Evolutionary conservation across 805 yeast species (phyloP).

Genomic region (Wickerhamomyces pijperi): DNA sequence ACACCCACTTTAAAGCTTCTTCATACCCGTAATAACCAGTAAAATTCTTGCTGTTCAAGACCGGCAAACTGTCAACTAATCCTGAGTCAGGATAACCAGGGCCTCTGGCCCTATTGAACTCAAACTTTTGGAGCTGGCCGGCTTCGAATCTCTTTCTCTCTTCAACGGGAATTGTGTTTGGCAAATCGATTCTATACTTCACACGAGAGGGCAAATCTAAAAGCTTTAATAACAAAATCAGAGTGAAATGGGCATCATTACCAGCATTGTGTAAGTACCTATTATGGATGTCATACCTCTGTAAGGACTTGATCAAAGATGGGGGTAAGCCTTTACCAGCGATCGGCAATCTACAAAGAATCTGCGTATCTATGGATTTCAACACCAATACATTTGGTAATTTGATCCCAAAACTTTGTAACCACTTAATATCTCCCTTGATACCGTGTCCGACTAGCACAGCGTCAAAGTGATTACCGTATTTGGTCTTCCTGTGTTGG

Average conservation of each 20-base stretch:
- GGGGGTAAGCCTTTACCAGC: constrained; percentile 19
- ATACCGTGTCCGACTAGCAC: constrained; percentile 53
- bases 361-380: constrained; percentile 49
- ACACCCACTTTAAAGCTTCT: too few relatives aligned
- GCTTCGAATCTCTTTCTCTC: too few relatives aligned
- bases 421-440: constrained; percentile 42
- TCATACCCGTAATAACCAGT: too few relatives aligned
- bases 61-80: too few relatives aligned
- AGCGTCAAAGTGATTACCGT: constrained; percentile 14
- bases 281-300: constrained; percentile 41
- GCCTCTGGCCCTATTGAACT: too few relatives aligned
- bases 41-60: too few relatives aligned
- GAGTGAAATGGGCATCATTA: constrained; percentile 57
- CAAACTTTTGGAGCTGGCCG: too few relatives aligned
- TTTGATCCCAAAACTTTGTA: constrained; percentile 32
- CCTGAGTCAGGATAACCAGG: too few relatives aligned
- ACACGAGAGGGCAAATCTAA: constrained; percentile 35
- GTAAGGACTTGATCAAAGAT: constrained; percentile 33
- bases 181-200: constrained; percentile 2
- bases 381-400: constrained; percentile 27
- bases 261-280: constrained; percentile 59
- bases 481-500: constrained; percentile 14
- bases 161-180: too few relatives aligned
- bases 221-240: constrained; percentile 36
- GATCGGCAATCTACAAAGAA: constrained; percentile 28